Evolutionary conservation across 192 early-diverging fungal genomes (phyloP).

Genomic region (Phycomyces nitens): DNA sequence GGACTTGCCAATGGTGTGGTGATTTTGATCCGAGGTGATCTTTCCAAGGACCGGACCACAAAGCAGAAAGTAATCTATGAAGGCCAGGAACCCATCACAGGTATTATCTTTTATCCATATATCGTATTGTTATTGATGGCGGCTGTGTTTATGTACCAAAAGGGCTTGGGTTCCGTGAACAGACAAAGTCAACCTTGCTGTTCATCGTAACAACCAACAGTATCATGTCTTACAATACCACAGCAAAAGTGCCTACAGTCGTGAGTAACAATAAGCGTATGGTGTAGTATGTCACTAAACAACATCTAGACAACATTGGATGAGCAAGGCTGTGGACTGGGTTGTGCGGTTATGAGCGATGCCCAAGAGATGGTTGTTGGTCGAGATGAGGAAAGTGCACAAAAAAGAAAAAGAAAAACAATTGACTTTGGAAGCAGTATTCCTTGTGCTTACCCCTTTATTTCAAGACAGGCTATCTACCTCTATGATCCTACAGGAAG

Average conservation of each 20-base stretch:
- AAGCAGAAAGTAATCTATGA: conserved; percentile 82
- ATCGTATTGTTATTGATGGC: conserved; percentile 16
- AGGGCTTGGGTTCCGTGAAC: conserved; percentile 75
- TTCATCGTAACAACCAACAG: conserved; percentile 67
- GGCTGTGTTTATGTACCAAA: conserved; percentile 16
- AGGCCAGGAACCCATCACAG: conserved; percentile 81
- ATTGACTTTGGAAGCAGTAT: neutral
- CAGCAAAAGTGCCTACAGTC: conserved; percentile 32
- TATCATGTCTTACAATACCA: conserved; percentile 61
- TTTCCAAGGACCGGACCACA: conserved; percentile 70
- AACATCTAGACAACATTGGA: conserved; percentile 57
- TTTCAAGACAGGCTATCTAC: conserved; percentile 64
- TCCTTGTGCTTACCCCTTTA: too few species aligned
- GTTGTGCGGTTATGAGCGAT: conserved; percentile 72
- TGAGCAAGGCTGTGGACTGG: conserved; percentile 78
- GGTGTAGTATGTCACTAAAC: too few species aligned
- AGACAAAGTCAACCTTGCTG: conserved; percentile 54
- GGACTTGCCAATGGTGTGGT: conserved; percentile 93
- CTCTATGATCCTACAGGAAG: conserved; percentile 90
- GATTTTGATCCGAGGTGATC: conserved; percentile 76
- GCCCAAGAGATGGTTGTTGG: conserved; percentile 79
- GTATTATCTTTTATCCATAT: conserved; percentile 29
- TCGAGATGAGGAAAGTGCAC: conserved; percentile 62
- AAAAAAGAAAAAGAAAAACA: neutral
- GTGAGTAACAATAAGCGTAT: conserved; percentile 9